These are phyloP conservation scores for Tylopilus balloui DNA, from an alignment of 768 basidiomycete species.

Conservation along the genomic window DNA sequence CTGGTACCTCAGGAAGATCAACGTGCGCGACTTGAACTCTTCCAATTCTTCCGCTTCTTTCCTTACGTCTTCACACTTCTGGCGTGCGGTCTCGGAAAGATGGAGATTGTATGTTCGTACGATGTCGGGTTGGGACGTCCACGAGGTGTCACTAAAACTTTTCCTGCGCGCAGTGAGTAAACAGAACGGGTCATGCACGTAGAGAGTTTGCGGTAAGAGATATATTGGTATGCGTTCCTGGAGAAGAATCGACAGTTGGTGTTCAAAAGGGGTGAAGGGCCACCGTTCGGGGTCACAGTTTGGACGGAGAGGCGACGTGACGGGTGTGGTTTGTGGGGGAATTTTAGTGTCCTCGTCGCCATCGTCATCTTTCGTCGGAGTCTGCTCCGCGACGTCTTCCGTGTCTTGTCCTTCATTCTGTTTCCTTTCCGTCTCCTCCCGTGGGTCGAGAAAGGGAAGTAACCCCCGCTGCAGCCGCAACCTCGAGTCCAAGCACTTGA, in stretches of 20 bases:
- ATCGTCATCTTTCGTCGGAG: not conserved
- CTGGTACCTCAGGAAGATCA: constrained; percentile 20
- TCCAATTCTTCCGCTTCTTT: constrained; percentile 7
- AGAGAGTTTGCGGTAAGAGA: constrained; percentile 37
- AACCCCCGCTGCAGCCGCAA: not conserved
- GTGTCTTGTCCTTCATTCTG: not conserved
- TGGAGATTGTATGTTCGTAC: constrained; percentile 31
- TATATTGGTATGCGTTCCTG: constrained; percentile 33
- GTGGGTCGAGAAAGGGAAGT: too few species aligned
- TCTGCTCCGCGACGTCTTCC: too few species aligned
- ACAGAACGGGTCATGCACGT: constrained; percentile 43
- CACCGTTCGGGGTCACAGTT: constrained; percentile 38
- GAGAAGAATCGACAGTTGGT: constrained; percentile 21
- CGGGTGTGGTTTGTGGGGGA: constrained; percentile 7
- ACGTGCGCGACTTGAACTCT: constrained; percentile 13
- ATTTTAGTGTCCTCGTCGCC: not conserved
- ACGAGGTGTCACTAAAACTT: constrained; percentile 8
- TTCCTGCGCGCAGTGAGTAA: constrained; percentile 22
- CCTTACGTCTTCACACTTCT: constrained; percentile 2
- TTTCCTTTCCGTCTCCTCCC: not conserved
- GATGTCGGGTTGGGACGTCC: constrained; percentile 31
- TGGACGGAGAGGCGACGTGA: constrained; percentile 29
- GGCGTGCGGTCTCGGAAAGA: not conserved
- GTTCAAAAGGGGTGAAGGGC: constrained; percentile 38
- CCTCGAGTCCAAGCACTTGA: constrained; percentile 5